Percentiles rank a stretch among this genome's conserved stretches.
phyloP scores from a whole-genome alignment of 371 early-diverging fungal genomes.

The Enterocytospora artemiae region DNA sequence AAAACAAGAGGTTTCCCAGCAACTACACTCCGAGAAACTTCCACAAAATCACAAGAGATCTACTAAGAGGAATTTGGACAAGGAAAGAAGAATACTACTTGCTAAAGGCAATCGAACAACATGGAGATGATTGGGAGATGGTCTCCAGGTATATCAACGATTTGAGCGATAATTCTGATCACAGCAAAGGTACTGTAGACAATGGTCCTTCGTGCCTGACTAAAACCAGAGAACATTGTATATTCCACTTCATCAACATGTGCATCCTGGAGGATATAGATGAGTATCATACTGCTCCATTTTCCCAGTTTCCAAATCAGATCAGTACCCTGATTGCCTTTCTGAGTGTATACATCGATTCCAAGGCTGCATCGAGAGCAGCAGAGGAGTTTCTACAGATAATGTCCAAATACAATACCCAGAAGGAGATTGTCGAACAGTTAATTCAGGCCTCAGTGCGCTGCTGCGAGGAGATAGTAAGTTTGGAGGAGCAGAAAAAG shows the following conservation, averaged over 20 bases:
- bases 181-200: neutral
- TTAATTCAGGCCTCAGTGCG: conserved; percentile 56
- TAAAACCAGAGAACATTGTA: conserved; percentile 76
- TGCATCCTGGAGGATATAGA: conserved; percentile 79
- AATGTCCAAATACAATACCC: conserved; percentile 8
- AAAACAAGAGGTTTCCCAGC: conserved; percentile 34
- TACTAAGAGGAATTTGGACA: conserved; percentile 65
- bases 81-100: conserved; percentile 80
- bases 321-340: conserved; percentile 84
- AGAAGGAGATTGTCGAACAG: neutral
- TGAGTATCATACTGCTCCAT: conserved; percentile 63
- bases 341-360: conserved; percentile 75
- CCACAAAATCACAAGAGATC: conserved; percentile 21
- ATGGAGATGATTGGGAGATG: conserved; percentile 78
- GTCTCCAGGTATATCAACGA: conserved; percentile 74
- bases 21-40: conserved; percentile 27
- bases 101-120: conserved; percentile 83
- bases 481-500: conserved; percentile 48
- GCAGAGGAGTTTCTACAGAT: conserved; percentile 59
- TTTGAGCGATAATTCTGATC: neutral
- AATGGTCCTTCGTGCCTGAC: conserved; percentile 58
- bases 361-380: conserved; percentile 73
- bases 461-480: conserved; percentile 41
- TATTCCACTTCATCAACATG: conserved; percentile 78
- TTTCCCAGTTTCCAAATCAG: conserved; percentile 78